Conservation (phyloP, 257 asterid genomes). For the Phtheirospermum japonicum region DNA sequence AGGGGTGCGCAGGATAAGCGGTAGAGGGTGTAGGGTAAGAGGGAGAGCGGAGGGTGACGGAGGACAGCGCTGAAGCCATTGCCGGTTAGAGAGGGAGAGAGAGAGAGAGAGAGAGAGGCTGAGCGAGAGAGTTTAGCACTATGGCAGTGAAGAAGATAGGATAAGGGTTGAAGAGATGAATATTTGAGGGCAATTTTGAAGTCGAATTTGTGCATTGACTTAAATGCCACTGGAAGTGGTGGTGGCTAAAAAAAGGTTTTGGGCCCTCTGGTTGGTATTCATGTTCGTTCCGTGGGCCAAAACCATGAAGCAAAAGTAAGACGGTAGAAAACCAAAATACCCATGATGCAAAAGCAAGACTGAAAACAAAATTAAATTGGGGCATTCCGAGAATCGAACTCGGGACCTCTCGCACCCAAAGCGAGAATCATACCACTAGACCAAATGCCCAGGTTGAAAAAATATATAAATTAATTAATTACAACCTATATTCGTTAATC, state of each 20-base stretch:
- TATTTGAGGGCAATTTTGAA: neutral
- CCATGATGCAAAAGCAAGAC: too few species aligned
- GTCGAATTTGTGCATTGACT: neutral
- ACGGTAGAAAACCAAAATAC: too few species aligned
- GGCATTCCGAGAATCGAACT: conserved; percentile 95
- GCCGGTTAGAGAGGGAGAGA: conserved; percentile 12
- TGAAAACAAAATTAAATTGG: conserved; percentile 28
- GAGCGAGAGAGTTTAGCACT: conserved; percentile 6
- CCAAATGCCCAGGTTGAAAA: conserved; percentile 26
- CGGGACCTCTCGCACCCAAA: conserved; percentile 96
- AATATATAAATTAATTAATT: too few species aligned
- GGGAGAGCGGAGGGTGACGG: conserved; percentile 42
- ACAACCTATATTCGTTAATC: too few species aligned
- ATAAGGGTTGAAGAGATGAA: conserved; percentile 29
- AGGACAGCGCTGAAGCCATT: conserved; percentile 72
- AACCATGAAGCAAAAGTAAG: too few species aligned
- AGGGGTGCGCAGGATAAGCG: conserved; percentile 22
- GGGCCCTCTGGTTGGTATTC: neutral
- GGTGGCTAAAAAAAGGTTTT: neutral
- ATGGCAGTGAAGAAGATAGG: conserved; percentile 31
- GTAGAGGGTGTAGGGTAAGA: conserved; percentile 35
- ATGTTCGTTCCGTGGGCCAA: too few species aligned
- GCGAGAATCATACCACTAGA: conserved; percentile 35
- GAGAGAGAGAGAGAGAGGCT: neutral
- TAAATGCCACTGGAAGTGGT: conserved; percentile 6